Conservation (phyloP, 805 yeast genomes). For the Metschnikowia hibisci region DNA sequence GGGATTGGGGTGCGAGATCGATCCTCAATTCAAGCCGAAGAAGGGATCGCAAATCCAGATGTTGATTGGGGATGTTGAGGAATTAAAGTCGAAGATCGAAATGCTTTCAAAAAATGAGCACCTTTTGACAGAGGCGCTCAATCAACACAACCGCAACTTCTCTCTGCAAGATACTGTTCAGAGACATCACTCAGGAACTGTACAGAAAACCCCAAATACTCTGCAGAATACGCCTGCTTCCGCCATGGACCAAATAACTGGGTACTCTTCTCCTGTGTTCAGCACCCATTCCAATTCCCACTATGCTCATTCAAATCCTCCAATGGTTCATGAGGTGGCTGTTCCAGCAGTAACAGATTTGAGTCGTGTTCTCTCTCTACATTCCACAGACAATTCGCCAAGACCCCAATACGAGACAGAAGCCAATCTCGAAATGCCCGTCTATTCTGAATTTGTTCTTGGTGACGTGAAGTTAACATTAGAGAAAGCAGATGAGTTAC, state of each 20-base stretch:
- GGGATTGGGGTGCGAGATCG: conserved; percentile 80
- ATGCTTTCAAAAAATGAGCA: conserved; percentile 60
- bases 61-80: conserved; percentile 80
- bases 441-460: conserved; percentile 56
- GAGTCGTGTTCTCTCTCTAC: conserved; percentile 21
- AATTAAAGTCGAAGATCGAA: conserved; percentile 68
- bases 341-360: conserved; percentile 16
- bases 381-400: conserved; percentile 32
- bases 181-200: conserved; percentile 7
- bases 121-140: conserved; percentile 60
- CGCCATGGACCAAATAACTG: conserved; percentile 17
- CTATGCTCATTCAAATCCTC: background rate
- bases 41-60: conserved; percentile 88
- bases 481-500: conserved; percentile 67
- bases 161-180: conserved; percentile 10
- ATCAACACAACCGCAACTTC: conserved; percentile 37
- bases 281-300: background rate
- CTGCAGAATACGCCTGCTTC: conserved; percentile 12
- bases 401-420: conserved; percentile 13
- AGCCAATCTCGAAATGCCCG: conserved; percentile 22
- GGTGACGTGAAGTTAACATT: conserved; percentile 72
- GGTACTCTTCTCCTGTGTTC: conserved; percentile 9
- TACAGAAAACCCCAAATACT: conserved; percentile 5
- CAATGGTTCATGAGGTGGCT: background rate
- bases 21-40: conserved; percentile 86